phyloP scores from a whole-genome alignment of 208 protist species.

The Leptomonas pyrrhocoris region DNA sequence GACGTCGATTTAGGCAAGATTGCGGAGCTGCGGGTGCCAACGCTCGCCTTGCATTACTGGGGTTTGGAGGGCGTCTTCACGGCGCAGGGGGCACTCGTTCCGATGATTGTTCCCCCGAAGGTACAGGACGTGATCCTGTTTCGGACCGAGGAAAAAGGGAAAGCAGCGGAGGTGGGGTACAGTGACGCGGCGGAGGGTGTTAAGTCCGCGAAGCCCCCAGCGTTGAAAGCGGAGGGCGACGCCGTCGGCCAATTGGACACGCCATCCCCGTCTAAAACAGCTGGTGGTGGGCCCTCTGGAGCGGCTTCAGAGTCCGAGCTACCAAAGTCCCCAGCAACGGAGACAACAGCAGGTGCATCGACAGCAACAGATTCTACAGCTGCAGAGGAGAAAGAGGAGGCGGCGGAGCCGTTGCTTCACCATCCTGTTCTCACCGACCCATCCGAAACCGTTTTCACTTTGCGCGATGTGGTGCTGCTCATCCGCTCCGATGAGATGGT shows the following conservation, averaged over 20 bases:
- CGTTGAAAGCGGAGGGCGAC: too few relatives aligned
- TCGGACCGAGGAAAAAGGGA: neutral
- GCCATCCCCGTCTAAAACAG: too few relatives aligned
- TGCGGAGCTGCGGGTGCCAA: constrained; percentile 45
- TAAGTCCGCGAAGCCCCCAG: too few relatives aligned
- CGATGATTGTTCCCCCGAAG: constrained; percentile 17
- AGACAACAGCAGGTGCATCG: neutral
- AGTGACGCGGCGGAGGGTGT: too few relatives aligned
- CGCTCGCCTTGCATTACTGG: constrained; percentile 68
- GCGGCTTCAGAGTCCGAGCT: neutral
- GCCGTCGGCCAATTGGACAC: too few relatives aligned
- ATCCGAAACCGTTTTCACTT: constrained; percentile 31
- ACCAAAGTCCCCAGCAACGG: neutral
- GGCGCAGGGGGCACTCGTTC: constrained; percentile 26
- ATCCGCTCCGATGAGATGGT: constrained; percentile 84
- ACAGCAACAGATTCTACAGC: neutral
- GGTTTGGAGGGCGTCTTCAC: constrained; percentile 45
- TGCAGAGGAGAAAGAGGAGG: neutral
- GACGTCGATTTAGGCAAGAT: constrained; percentile 82
- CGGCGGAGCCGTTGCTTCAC: neutral
- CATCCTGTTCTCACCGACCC: neutral
- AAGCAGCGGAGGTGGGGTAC: neutral
- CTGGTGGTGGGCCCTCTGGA: too few relatives aligned
- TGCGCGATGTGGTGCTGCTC: constrained; percentile 71
- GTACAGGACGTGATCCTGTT: constrained; percentile 10